Base-by-base conservation (phyloP, 108 stramenopile species). In the Pseudonitzschia pungens region DNA sequence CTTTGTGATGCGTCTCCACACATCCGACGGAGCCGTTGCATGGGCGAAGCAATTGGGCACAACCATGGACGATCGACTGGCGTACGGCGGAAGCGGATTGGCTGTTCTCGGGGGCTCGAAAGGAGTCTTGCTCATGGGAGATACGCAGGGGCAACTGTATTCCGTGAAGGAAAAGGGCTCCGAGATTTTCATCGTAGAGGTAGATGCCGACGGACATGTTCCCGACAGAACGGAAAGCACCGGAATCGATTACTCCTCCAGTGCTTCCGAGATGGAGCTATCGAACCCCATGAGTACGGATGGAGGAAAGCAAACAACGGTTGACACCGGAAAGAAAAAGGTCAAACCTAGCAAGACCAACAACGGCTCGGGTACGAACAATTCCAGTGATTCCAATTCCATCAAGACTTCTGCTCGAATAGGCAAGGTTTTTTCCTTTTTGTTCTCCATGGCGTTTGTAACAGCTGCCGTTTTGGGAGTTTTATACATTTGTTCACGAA, bases 21-120 rank as follows among this genome's bases (percentile, higher is more conserved):
- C 67, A 0, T 1, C n/a, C 8, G 65, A 81, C 69, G 86, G 86
- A 12, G 50, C 69, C 6, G 40, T 66, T 29, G 32, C 45, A 10
- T 86, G 75, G 68, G 15, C 75, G 28, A 59, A 69, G 27, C 86
- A 86, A 74, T 27, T 83, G 22, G 86, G 86, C 36, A 81, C 80
- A 2, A 26, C 64, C 8, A 41, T 28, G 14, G 55, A 83, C 62
- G 86, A 86, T 73, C 68, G 76, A 40, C 21, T 86, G 31, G 82
- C 85, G 1, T 42, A 72, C 59, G 77, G 68, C 18, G 77, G 81
- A 15, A 68, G 66, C 24, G 84, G 81, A 18, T n/a, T 81, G 42
- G 51, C 29, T 2, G 63, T 66, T n/a, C 75, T 82, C 36, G 57
- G 32, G 6, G 60, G 65, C 24, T 69, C 42, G 22, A 26, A 67